Conservation (phyloP, 768 basidiomycete genomes). For the Chalciporus sphaerocephalus region DNA sequence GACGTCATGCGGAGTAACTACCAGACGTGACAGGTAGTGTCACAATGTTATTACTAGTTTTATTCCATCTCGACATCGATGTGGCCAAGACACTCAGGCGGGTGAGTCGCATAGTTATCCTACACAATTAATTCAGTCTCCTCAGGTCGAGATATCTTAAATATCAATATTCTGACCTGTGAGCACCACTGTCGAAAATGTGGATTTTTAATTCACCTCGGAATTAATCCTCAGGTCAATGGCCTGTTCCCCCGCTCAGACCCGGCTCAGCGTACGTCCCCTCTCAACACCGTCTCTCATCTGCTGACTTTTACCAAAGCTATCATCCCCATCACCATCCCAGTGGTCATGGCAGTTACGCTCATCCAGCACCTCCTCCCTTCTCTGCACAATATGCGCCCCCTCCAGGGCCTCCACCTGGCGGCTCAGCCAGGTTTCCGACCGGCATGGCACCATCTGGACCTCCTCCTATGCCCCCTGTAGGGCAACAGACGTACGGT, state of each 20-base stretch:
- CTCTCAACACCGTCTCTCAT: no score
- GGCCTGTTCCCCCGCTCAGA: no score
- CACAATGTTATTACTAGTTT: no score
- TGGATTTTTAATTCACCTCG: neutral
- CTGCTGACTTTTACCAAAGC: no score
- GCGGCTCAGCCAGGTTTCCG: neutral
- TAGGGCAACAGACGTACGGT: constrained; percentile 58
- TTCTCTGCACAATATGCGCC: constrained; percentile 11
- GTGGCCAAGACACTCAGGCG: constrained; percentile 7
- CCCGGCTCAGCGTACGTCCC: no score
- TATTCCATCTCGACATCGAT: neutral
- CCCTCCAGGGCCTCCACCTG: constrained; percentile 14
- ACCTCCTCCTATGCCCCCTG: constrained; percentile 52
- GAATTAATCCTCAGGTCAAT: no score
- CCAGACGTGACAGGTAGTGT: no score
- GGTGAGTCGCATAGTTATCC: constrained; percentile 10
- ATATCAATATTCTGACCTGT: constrained; percentile 14
- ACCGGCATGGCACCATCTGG: constrained; percentile 14
- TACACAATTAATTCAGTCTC: neutral
- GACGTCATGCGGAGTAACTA: no score
- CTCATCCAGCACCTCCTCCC: constrained; percentile 12
- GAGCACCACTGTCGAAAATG: neutral
- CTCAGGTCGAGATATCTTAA: neutral
- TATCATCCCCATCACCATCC: constrained; percentile 35
- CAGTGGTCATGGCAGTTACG: constrained; percentile 22